A percentile compares a stretch with the other conserved stretches of the same genome.
Evolutionary conservation across 2,329 filamentous ascomycete species (phyloP).

Genomic region (Monilinia polystroma): DNA sequence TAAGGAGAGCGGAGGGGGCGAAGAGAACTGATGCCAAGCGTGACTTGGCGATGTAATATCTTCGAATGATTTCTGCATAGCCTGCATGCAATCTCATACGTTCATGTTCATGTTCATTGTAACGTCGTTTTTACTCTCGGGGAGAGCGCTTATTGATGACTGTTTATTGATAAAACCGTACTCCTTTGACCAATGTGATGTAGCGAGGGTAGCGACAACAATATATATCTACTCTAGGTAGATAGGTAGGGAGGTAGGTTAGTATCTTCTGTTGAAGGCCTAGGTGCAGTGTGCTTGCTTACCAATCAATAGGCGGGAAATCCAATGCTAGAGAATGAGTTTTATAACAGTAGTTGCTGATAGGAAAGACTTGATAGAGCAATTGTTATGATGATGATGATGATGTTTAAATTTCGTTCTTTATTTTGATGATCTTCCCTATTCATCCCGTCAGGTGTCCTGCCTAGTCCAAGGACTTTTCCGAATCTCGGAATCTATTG

Average conservation of each 20-base stretch:
- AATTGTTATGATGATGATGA: background rate
- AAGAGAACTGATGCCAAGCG: background rate
- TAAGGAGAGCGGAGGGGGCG: background rate
- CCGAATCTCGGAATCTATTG: constrained; percentile 9
- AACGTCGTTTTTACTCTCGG: background rate
- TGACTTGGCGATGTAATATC: background rate
- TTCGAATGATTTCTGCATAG: background rate
- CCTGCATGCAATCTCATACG: background rate
- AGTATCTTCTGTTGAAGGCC: no score
- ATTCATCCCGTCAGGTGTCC: constrained; percentile 4
- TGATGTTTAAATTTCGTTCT: background rate
- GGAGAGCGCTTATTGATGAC: background rate
- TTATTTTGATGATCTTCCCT: background rate
- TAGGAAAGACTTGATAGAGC: background rate
- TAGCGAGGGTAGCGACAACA: background rate
- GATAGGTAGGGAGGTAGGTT: no score
- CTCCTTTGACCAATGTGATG: background rate
- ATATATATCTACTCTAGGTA: no score
- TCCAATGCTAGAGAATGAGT: background rate
- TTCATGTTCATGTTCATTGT: background rate
- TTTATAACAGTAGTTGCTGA: background rate
- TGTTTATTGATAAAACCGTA: background rate
- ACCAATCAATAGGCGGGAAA: background rate
- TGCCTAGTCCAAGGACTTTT: constrained; percentile 6
- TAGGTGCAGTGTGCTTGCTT: background rate